Evolutionary conservation across 2,329 filamentous ascomycete genomes (phyloP).

Genomic region (Drechslerella stenobrocha): DNA sequence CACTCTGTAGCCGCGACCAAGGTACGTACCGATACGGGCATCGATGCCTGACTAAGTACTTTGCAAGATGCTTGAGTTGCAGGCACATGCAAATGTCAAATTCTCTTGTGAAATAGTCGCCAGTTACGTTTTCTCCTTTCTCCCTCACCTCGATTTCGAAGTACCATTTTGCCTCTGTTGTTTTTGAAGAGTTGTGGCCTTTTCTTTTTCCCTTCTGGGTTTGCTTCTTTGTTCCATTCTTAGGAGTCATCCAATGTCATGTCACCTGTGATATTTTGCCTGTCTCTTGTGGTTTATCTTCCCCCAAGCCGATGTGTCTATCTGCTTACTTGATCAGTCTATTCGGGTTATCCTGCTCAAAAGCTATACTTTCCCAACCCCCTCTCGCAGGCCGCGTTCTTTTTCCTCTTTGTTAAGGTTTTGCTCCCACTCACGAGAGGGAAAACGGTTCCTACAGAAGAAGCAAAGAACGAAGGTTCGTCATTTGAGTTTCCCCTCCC

Average conservation of each 20-base stretch:
- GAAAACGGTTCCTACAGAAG: conserved; percentile 24
- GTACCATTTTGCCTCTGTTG: no score
- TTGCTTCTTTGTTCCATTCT: conserved; percentile 20
- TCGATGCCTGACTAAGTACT: conserved; percentile 12
- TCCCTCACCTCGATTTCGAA: conserved; percentile 2
- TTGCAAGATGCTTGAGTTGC: no score
- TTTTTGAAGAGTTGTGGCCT: no score
- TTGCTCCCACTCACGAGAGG: conserved; percentile 9
- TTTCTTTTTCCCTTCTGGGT: conserved; percentile 26
- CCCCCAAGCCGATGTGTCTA: conserved; percentile 23
- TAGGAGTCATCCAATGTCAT: conserved; percentile 5
- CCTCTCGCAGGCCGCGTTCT: conserved; percentile 39
- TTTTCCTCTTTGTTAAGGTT: conserved; percentile 30
- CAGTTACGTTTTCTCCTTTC: conserved; percentile 7
- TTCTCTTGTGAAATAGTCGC: conserved; percentile 4
- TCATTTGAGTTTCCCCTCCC: conserved; percentile 17
- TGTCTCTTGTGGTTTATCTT: conserved; percentile 16
- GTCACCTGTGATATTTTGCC: conserved; percentile 33
- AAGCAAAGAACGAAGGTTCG: conserved; percentile 42
- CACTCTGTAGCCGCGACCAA: conserved; percentile 46
- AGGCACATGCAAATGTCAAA: conserved; percentile 47
- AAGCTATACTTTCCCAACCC: conserved; percentile 41
- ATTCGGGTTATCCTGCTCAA: conserved; percentile 44
- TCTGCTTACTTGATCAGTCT: conserved; percentile 47
- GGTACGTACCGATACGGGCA: conserved; percentile 45